A percentile compares a stretch with the other conserved stretches of the same genome.
Conservation (phyloP, 2,329 filamentous ascomycete species). For the Pyricularia sp. region DNA sequence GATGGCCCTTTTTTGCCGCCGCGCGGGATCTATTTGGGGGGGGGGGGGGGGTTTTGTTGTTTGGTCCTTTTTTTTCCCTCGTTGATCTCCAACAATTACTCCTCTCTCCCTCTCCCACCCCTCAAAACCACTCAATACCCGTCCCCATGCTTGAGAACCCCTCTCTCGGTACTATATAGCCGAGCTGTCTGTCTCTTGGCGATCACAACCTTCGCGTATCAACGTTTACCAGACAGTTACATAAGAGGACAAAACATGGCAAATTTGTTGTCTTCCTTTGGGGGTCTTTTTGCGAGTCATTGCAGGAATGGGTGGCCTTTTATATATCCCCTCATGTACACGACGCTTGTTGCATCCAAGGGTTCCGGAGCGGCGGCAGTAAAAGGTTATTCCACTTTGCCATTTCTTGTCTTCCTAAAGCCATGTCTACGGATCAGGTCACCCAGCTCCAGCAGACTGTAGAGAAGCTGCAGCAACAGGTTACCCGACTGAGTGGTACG, state of each 20-base stretch:
- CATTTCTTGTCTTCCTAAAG: not conserved
- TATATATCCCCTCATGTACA: not conserved
- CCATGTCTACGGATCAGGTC: slow-evolving; percentile 7
- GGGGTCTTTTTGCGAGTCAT: not conserved
- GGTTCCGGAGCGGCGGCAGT: not conserved
- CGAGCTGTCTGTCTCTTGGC: not conserved
- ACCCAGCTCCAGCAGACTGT: slow-evolving; percentile 12
- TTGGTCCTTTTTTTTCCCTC: no score
- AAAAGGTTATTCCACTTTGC: not conserved
- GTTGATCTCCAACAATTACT: no score
- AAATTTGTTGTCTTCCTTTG: not conserved
- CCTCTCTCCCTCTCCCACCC: no score
- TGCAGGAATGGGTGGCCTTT: not conserved
- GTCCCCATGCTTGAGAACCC: not conserved
- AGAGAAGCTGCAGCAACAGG: slow-evolving; percentile 11
- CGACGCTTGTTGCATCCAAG: not conserved
- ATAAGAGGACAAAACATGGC: not conserved
- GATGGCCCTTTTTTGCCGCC: not conserved
- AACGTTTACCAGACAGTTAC: not conserved
- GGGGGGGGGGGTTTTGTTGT: no score
- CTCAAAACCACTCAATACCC: no score
- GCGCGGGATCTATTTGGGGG: not conserved
- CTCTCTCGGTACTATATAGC: not conserved
- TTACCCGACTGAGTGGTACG: slow-evolving; percentile 10
- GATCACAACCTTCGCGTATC: not conserved